A percentile compares a stretch with the other conserved stretches of the same genome.
These are phyloP conservation scores for Haplosporangium sp. DNA, from an alignment of 371 early-diverging fungal genomes.

Conservation along the genomic window DNA sequence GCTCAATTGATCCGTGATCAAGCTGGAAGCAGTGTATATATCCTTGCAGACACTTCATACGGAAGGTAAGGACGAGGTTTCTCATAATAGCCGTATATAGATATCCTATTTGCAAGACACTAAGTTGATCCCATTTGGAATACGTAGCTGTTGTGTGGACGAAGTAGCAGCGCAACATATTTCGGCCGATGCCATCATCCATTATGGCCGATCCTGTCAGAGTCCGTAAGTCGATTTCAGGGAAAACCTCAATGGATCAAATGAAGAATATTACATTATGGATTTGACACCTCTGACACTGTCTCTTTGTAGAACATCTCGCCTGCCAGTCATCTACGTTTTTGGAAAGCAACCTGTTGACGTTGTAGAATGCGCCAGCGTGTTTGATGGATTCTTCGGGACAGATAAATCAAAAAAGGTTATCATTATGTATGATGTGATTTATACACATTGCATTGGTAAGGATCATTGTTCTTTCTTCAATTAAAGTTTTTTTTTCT, in stretches of 20 bases:
- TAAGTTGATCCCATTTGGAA: neutral
- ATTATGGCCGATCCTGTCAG: slow-evolving; percentile 94
- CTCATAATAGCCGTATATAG: neutral
- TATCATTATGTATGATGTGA: slow-evolving; percentile 82
- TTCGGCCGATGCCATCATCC: slow-evolving; percentile 85
- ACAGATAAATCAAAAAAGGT: slow-evolving; percentile 60
- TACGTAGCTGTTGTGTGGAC: slow-evolving; percentile 92
- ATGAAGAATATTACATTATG: neutral
- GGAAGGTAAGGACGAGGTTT: slow-evolving; percentile 66
- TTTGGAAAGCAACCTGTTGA: slow-evolving; percentile 85
- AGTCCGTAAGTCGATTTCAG: slow-evolving; percentile 71
- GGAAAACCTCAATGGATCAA: neutral
- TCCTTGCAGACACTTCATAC: slow-evolving; percentile 95
- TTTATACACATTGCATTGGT: slow-evolving; percentile 74
- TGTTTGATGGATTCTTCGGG: slow-evolving; percentile 59
- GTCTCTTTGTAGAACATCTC: slow-evolving; percentile 66
- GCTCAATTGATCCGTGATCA: slow-evolving; percentile 61
- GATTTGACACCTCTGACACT: neutral
- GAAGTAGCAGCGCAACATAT: slow-evolving; percentile 95
- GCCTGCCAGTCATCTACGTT: slow-evolving; percentile 87
- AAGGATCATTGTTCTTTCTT: slow-evolving; percentile 16
- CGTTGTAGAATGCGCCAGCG: slow-evolving; percentile 60
- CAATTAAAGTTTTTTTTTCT: no score
- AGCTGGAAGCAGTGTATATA: slow-evolving; percentile 68
- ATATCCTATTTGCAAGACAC: neutral